Base-by-base conservation (phyloP, 768 basidiomycete genomes). In the Naganishia onofrii region DNA sequence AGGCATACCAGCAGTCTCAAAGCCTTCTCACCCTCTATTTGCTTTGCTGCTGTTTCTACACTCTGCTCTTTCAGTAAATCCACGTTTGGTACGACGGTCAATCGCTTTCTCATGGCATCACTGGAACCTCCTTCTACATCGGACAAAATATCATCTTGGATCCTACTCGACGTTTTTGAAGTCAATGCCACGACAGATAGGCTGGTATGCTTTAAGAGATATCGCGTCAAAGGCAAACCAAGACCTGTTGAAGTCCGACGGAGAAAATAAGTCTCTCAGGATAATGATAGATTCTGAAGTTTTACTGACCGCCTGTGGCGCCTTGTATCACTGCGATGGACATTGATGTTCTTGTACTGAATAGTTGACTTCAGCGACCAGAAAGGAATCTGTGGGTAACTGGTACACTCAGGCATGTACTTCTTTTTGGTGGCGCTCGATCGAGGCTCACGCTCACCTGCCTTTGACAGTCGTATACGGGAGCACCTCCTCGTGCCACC, bases 171-270 rank as follows among this genome's bases (percentile, higher is more conserved):
- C 12, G 77, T 71, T 31, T 74, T 77, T 70, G 76, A 75, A 0
- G 82, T 82, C 15, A 82, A 76, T 0, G 78, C 82, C 66, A 82
- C 80, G 54, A 84, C 79, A 12, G 75, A 73, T 28, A 83, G 75
- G 23, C 71, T 69, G n/a, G 82, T 81, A 19, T 75, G 57, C 3
- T 63, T 29, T 34, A 83, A 79, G 34, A 84, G 74, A 34, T 78
- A 74, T 13, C 76, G 77, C 26, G 78, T 73, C 23, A 83, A 75
- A 28, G 77, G 77, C 23, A 72, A 72, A 12, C 78, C 81, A 5
- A 79, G 72, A 28, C 78, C 79, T 57, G 52, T 21, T 21, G 13
- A 19, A 46, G 9, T 19, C n/a, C 5, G 42, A n/a, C 28, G 46
- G 17, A 48, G 13, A 7, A 38, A n/a, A 21, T 26, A 51, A 34